Base-by-base conservation (phyloP, 768 basidiomycete species). In the Gloeostereum incarnatum region DNA sequence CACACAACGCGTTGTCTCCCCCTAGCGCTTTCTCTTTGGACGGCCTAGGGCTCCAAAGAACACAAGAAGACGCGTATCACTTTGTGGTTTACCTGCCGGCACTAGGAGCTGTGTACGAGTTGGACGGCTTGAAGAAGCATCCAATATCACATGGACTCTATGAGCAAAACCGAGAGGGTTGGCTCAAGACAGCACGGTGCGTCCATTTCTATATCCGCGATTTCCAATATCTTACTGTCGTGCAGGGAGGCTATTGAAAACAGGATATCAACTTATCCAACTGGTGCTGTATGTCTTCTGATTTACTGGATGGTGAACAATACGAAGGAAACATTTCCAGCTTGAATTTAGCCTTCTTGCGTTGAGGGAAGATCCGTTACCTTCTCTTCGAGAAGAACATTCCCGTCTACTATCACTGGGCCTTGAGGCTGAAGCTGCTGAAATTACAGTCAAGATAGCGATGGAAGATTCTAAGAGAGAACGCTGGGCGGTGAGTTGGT, bases 11-110 rank as follows among this genome's bases (percentile, higher is more conserved):
- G 13, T 80, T 98, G 48, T 90, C 93, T 8, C 88, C 91, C 25
- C 90, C 92, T 10, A 83, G 74, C 41, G 78, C 88, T 1, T 86
- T 96, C 48, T 88, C 88, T 5, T 63, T 94, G 38, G 87, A 91
- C 50, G 89, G 91, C 14, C 69, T 90, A 17, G 80, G 76, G 17
- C 64, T 84, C 16, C 74, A 73, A 19, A 83, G 66, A 47, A 77
- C 63, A 48, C 60, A 62, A 37, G 72, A 75, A 52, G 96, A 98
- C 50, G 93, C 93, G 9, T 99, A 94, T 58, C 94, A 99, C 51
- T 99, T 98, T 52, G 81, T 98, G 29, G 83, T 94, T 8, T 99
- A 97, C 56, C 63, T 94, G 34, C 94, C 94, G 3, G 62, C 79
- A 30, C 70, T 80, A 58, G 94, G 87, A 14, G 69, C 72, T 17